Conservation (phyloP, 495 filamentous ascomycete species). For the Astrothelium subdiscretum region DNA sequence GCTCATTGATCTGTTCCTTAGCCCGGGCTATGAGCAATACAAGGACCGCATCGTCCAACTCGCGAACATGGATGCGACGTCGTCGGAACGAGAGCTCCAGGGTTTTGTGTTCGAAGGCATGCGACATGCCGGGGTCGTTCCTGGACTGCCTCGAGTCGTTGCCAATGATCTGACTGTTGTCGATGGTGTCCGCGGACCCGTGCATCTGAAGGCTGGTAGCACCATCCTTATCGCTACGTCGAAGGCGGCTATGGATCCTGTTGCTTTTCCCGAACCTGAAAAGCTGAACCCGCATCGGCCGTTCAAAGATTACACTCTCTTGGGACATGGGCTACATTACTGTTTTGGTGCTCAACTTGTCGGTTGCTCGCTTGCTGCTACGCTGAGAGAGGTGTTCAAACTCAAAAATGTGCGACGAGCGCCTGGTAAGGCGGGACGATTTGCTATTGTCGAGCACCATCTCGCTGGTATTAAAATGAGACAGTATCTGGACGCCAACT, state of each 20-base stretch:
- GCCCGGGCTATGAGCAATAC: slow-evolving; percentile 19
- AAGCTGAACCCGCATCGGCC: slow-evolving; percentile 18
- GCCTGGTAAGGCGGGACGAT: slow-evolving; percentile 19
- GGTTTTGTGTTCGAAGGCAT: slow-evolving; percentile 29
- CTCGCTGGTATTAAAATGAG: slow-evolving; percentile 30
- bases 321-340: slow-evolving; percentile 17
- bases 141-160: slow-evolving; percentile 20
- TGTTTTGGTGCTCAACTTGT: slow-evolving; percentile 18
- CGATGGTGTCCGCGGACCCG: slow-evolving; percentile 16
- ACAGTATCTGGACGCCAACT: slow-evolving; percentile 29
- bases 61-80: slow-evolving; percentile 13
- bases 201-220: slow-evolving; percentile 10
- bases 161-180: slow-evolving; percentile 12
- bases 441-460: slow-evolving; percentile 23
- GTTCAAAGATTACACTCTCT: slow-evolving; percentile 13
- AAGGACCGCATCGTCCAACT: slow-evolving; percentile 23
- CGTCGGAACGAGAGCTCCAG: slow-evolving; percentile 16
- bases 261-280: slow-evolving; percentile 20
- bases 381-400: slow-evolving; percentile 24
- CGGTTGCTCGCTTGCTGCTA: slow-evolving; percentile 20
- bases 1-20: slow-evolving; percentile 22
- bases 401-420: slow-evolving; percentile 22
- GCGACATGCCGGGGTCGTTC: slow-evolving; percentile 30
- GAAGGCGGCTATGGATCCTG: slow-evolving; percentile 22
- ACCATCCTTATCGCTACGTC: slow-evolving; percentile 20